These are phyloP conservation scores for Termitomyces sp. DNA, from an alignment of 768 basidiomycete species.

Conservation along the genomic window DNA sequence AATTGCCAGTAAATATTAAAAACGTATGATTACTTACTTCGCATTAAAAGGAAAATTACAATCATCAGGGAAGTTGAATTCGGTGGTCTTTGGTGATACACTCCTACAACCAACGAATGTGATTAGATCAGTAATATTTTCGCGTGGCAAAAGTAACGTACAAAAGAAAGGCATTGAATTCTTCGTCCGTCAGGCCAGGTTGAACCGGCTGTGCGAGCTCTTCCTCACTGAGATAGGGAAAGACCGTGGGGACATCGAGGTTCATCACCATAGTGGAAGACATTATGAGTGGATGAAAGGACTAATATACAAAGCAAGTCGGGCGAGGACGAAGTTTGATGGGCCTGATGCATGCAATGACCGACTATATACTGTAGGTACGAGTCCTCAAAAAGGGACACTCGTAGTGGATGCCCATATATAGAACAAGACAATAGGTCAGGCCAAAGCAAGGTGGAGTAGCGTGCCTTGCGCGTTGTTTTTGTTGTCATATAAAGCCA, in stretches of 20 bases:
- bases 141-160: background rate
- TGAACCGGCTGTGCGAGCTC: background rate
- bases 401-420: background rate
- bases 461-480: background rate
- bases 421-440: background rate
- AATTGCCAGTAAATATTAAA: background rate
- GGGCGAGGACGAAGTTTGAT: background rate
- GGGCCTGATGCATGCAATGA: background rate
- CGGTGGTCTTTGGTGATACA: background rate
- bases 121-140: background rate
- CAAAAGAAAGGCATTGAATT: conserved; percentile 1
- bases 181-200: background rate
- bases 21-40: background rate
- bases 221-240: background rate
- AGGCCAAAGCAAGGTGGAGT: background rate
- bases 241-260: background rate
- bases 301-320: background rate
- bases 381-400: background rate
- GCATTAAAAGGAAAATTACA: background rate
- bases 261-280: background rate
- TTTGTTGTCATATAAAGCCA: background rate
- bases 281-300: background rate
- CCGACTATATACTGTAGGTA: background rate
- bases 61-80: background rate
- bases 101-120: background rate